A percentile compares a stretch with the other conserved stretches of the same genome.
These are phyloP conservation scores for Diaporthe destruens DNA, from an alignment of 2,329 filamentous ascomycete species.

Conservation along the genomic window DNA sequence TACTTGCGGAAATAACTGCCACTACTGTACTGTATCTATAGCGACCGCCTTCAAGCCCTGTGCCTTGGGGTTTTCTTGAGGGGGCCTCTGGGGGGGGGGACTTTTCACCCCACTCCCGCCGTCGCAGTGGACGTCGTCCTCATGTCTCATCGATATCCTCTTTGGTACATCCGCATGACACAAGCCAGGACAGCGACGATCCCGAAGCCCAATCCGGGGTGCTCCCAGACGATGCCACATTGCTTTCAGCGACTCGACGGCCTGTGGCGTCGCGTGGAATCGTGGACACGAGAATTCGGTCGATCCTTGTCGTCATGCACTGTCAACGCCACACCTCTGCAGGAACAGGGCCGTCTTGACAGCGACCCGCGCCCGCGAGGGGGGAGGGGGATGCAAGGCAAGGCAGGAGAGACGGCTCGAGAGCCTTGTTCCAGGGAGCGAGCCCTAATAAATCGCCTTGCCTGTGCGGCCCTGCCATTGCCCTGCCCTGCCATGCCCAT, in stretches of 20 bases:
- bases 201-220: conserved; percentile 21
- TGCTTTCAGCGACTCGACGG: conserved; percentile 20
- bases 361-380: conserved; percentile 31
- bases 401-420: conserved; percentile 6
- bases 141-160: conserved; percentile 27
- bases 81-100: background rate
- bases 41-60: conserved; percentile 17
- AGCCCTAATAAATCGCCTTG: conserved; percentile 14
- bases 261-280: conserved; percentile 32
- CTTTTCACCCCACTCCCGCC: conserved; percentile 15
- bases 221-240: conserved; percentile 34
- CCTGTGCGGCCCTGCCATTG: too few relatives aligned
- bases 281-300: conserved; percentile 31
- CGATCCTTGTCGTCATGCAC: conserved; percentile 37
- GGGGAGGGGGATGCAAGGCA: conserved; percentile 2
- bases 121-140: conserved; percentile 14
- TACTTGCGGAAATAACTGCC: conserved; percentile 28
- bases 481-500: background rate
- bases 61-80: too few relatives aligned
- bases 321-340: conserved; percentile 36
- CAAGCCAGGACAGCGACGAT: conserved; percentile 21
- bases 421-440: conserved; percentile 6
- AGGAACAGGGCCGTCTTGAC: conserved; percentile 37
- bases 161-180: conserved; percentile 32
- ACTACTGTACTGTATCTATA: conserved; percentile 14